Evolutionary conservation across 768 basidiomycete genomes (phyloP).

Genomic region (Kwoniella dendrophila): DNA sequence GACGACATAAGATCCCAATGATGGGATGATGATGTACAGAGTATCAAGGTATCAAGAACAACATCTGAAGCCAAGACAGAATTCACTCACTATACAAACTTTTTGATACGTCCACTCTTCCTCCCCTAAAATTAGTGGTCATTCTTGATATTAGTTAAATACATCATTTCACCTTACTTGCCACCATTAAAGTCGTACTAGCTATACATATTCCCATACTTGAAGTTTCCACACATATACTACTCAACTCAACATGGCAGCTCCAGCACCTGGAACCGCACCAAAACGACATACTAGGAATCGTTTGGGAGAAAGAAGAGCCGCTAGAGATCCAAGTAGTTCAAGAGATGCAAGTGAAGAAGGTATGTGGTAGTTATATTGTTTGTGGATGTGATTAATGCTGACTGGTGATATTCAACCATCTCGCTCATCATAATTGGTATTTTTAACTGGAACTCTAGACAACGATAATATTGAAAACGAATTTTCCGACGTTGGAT

Average conservation of each 20-base stretch:
- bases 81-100: no score
- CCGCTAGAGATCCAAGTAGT: slow-evolving; percentile 36
- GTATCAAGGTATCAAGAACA: not conserved
- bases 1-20: not conserved
- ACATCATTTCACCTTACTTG: no score
- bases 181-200: not conserved
- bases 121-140: no score
- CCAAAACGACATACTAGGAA: slow-evolving; percentile 35
- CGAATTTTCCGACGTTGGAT: slow-evolving; percentile 46
- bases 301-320: slow-evolving; percentile 33
- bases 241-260: slow-evolving; percentile 16
- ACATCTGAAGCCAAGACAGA: not conserved
- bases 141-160: no score
- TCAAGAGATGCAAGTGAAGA: slow-evolving; percentile 57
- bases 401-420: not conserved
- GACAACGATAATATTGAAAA: slow-evolving; percentile 26
- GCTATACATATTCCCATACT: not conserved
- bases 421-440: no score
- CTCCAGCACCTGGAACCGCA: slow-evolving; percentile 14
- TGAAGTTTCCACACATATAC: not conserved
- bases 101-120: no score
- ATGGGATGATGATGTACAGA: not conserved
- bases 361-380: slow-evolving; percentile 40
- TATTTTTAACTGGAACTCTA: no score
- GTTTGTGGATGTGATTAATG: no score